phyloP scores from a whole-genome alignment of 2,329 filamentous ascomycete genomes.

The Calonectria montana region DNA sequence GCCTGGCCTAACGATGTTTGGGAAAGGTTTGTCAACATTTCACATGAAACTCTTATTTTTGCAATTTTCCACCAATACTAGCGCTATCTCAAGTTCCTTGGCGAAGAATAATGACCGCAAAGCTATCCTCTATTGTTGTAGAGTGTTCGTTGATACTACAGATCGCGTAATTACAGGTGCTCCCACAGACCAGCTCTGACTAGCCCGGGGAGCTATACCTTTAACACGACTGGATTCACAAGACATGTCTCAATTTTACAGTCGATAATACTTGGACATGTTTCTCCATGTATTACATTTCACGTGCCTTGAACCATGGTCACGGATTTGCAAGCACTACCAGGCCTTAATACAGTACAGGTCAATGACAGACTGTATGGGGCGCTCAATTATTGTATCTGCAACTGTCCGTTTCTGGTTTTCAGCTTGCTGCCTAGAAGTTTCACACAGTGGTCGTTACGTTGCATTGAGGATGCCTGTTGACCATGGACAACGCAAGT shows the following conservation, averaged over 20 bases:
- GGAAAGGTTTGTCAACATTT: background rate
- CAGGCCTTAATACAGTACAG: background rate
- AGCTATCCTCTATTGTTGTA: background rate
- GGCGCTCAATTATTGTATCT: background rate
- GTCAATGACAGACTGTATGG: background rate
- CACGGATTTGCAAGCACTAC: background rate
- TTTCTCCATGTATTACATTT: background rate
- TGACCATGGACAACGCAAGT: background rate
- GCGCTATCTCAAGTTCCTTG: no score
- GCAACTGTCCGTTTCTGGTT: constrained; percentile 15
- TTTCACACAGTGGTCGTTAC: constrained; percentile 24
- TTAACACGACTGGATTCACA: constrained; percentile 4
- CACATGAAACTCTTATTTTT: background rate
- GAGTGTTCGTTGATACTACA: background rate
- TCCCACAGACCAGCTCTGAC: background rate
- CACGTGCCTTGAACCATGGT: background rate
- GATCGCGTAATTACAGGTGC: background rate
- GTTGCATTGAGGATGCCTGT: constrained; percentile 1
- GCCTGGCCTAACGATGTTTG: background rate
- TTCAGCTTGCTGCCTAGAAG: constrained; percentile 16
- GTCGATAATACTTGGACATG: background rate
- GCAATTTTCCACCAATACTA: background rate
- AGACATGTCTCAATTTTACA: background rate
- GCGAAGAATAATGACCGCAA: no score
- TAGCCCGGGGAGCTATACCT: background rate